phyloP scores from a whole-genome alignment of 2,329 filamentous ascomycete species.

The Botrytis fabae region DNA sequence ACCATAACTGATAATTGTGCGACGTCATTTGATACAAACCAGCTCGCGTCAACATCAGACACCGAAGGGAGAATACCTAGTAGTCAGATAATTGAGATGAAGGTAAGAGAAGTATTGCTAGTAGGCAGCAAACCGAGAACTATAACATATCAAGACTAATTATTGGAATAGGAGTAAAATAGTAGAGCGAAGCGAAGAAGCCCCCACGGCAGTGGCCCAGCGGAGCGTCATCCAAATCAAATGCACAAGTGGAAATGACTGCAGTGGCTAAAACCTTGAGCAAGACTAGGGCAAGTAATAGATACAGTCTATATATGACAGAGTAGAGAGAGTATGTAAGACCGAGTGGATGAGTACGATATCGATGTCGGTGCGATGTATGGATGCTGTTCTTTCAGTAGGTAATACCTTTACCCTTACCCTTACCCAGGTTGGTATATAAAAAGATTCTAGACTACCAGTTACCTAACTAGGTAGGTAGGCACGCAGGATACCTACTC shows the following conservation, averaged over 20 bases:
- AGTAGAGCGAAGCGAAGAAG: not conserved
- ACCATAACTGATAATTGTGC: not conserved
- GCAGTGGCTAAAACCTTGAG: not conserved
- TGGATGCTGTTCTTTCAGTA: not conserved
- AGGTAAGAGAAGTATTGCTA: not conserved
- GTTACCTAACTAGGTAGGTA: no score
- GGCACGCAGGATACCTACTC: no score
- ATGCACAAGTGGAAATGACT: not conserved
- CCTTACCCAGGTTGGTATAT: not conserved
- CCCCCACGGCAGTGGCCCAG: not conserved
- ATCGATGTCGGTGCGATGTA: no score
- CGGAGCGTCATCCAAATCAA: not conserved
- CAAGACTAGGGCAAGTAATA: not conserved
- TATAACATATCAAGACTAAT: not conserved
- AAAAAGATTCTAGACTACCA: not conserved
- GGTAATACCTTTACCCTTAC: not conserved
- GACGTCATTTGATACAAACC: conserved; percentile 2
- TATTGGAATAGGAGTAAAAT: not conserved
- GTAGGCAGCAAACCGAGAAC: not conserved
- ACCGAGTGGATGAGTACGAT: no score
- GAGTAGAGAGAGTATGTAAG: no score
- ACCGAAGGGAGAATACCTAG: no score
- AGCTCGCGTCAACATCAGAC: not conserved
- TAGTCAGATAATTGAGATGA: not conserved
- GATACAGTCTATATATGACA: not conserved